phyloP scores from a whole-genome alignment of 495 filamentous ascomycete species.

The Penicillium soppii region DNA sequence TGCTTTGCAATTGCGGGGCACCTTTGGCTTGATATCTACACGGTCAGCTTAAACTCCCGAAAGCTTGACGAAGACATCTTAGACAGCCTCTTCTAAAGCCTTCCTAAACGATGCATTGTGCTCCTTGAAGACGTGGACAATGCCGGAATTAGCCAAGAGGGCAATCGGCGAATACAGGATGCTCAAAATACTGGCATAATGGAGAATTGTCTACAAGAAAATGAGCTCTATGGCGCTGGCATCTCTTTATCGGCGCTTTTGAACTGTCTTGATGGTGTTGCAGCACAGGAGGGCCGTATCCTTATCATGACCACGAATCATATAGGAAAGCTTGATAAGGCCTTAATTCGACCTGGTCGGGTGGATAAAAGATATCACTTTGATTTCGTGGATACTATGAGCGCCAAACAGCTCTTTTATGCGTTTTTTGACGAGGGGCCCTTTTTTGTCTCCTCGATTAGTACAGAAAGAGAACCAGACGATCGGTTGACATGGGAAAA shows the following conservation, averaged over 20 bases:
- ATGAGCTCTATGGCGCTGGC: slow-evolving; percentile 22
- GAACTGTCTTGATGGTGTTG: slow-evolving; percentile 83
- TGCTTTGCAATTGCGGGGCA: slow-evolving; percentile 60
- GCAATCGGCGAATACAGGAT: neutral
- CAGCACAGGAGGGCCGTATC: slow-evolving; percentile 75
- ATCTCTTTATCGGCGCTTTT: slow-evolving; percentile 67
- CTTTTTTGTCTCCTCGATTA: neutral
- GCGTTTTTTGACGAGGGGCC: neutral
- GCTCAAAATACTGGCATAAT: neutral
- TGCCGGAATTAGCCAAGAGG: slow-evolving; percentile 33
- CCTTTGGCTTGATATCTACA: slow-evolving; percentile 61
- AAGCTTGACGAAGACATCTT: slow-evolving; percentile 57
- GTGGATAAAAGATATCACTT: slow-evolving; percentile 51
- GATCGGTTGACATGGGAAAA: neutral
- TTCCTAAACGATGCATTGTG: slow-evolving; percentile 31
- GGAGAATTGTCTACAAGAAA: slow-evolving; percentile 29
- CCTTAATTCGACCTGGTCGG: slow-evolving; percentile 72
- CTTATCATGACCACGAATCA: slow-evolving; percentile 86
- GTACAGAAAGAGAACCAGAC: neutral
- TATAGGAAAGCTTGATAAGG: slow-evolving; percentile 69
- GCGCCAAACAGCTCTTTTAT: neutral
- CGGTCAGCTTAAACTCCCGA: slow-evolving; percentile 30
- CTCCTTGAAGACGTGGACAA: slow-evolving; percentile 39
- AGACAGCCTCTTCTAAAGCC: slow-evolving; percentile 57
- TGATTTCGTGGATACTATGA: neutral